Percentiles rank a stretch among this genome's conserved stretches.
Evolutionary conservation across 331 rosid species (phyloP).

Genomic region (Rosa hybrid): DNA sequence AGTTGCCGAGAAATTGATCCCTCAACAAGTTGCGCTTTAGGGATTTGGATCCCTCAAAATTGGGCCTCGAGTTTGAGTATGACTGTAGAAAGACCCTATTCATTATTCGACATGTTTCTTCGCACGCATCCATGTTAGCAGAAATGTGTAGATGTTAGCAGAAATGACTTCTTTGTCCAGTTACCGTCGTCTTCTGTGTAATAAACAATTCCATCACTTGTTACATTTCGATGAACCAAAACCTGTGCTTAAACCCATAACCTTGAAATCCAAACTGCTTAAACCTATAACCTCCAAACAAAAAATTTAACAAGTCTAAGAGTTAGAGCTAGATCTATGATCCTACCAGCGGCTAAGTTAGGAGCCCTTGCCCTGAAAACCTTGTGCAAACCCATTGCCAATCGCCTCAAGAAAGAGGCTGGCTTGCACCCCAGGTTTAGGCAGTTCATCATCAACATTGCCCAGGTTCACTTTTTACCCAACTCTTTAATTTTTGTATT

Average conservation of each 20-base stretch:
- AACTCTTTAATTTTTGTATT: background rate
- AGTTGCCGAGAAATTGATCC: too few species aligned
- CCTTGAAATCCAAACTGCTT: background rate
- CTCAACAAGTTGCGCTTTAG: too few species aligned
- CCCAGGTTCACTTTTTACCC: constrained; percentile 52
- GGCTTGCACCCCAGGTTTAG: constrained; percentile 75
- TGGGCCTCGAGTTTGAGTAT: too few species aligned
- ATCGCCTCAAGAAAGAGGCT: constrained; percentile 76
- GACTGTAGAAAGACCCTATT: too few species aligned
- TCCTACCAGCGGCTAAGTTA: constrained; percentile 68
- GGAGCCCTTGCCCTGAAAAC: constrained; percentile 68
- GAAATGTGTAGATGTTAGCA: too few species aligned
- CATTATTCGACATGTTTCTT: too few species aligned
- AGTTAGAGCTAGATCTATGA: constrained; percentile 33
- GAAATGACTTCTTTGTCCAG: too few species aligned
- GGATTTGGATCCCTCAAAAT: too few species aligned
- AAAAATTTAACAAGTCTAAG: background rate
- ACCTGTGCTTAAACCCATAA: background rate
- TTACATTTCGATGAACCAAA: background rate
- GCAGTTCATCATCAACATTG: constrained; percentile 54
- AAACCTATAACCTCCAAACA: background rate
- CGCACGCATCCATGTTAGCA: too few species aligned
- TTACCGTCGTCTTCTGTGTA: too few species aligned
- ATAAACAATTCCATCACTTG: too few species aligned
- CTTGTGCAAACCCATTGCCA: constrained; percentile 72